Evolutionary conservation across 2,329 filamentous ascomycete species (phyloP), one percentile per base, ranked within the genome.

Genomic region (Diaporthe eres): DNA sequence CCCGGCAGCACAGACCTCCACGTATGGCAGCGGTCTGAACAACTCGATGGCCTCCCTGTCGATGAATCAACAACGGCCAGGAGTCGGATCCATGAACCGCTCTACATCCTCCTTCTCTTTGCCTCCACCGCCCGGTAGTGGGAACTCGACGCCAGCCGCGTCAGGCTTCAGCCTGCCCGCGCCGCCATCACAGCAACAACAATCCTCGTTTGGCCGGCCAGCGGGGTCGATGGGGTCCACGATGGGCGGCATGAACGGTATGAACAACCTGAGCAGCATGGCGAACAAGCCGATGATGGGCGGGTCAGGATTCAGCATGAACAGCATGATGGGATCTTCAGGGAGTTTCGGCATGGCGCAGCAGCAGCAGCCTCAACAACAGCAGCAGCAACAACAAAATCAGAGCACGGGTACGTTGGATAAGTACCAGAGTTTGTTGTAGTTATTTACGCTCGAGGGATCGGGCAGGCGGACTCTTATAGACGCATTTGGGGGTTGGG

Each of bases 401-500:
- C 58, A 25, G 76, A 47, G 82, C 75, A 88, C 87, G 79, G 87
- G 88, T 7, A 91, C 92, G 0, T 85, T 94, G 83, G 91, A 93
- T 83, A 92, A 92, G 84, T 94, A 93, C 78, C 89, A 92, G 82
- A 94, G 92, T 84, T 81, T 94, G 78, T 82, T 94, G 79, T 93
- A 85, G 75, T 58, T 70, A 9, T 25, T 8, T 61, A 31, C 5
- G 10, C 34, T 12, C 49, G 34, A 22, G n/a, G n/a, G n/a, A 31
- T 12, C 2, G 13, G 47, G 34, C 39, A 17, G 42, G 39, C n/a
- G 15, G n/a, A 25, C 17, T 31, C n/a, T 28, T 42, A 31, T 70
- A 55, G 49, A 70, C 65, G n/a, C 65, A 55, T 55, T 55, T 8
- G 15, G 28, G 31, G 22, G 68, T 13, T 17, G n/a, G 9, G 28